Evolutionary conservation across 768 basidiomycete genomes (phyloP).

Genomic region (Neoboletus magnificus): DNA sequence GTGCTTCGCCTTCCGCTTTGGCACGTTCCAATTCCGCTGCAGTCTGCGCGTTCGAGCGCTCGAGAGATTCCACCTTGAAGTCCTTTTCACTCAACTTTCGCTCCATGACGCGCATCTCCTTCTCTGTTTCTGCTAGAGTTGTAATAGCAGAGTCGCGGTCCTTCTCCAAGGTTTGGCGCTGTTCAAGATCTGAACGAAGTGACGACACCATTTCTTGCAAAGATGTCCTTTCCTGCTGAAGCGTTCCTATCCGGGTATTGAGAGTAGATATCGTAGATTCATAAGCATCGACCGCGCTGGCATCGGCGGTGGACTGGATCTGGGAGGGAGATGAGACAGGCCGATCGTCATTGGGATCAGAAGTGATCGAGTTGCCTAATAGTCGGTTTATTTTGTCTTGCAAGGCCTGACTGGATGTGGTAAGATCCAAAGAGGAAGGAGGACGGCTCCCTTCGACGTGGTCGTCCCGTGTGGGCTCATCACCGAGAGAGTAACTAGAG

Average conservation of each 20-base stretch:
- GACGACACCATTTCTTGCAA: conserved; percentile 40
- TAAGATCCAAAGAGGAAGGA: conserved; percentile 34
- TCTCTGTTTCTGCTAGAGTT: conserved; percentile 43
- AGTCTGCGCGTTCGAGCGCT: conserved; percentile 39
- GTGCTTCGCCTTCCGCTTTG: conserved; percentile 43
- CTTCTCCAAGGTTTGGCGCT: conserved; percentile 32
- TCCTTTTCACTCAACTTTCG: conserved; percentile 43
- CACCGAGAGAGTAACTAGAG: conserved; percentile 39
- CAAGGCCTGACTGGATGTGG: conserved; percentile 38
- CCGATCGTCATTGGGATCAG: conserved; percentile 10
- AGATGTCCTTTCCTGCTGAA: conserved; percentile 70
- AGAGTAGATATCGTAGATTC: conserved; percentile 21
- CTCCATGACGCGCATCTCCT: conserved; percentile 40
- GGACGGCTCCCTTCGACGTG: conserved; percentile 10
- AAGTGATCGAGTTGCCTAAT: conserved; percentile 30
- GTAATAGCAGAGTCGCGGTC: conserved; percentile 44
- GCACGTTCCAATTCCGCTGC: conserved; percentile 44
- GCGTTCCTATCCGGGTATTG: conserved; percentile 46
- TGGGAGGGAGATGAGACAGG: conserved; percentile 28
- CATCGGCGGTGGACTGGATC: conserved; percentile 39
- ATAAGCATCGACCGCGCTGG: conserved; percentile 4
- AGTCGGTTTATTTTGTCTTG: conserved; percentile 51
- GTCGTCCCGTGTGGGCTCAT: conserved; percentile 21
- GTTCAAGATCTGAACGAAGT: conserved; percentile 20
- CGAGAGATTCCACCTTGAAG: conserved; percentile 44